These are phyloP conservation scores for Aspergillus calidoustus DNA, from an alignment of 2,329 filamentous ascomycete genomes.

Conservation along the genomic window DNA sequence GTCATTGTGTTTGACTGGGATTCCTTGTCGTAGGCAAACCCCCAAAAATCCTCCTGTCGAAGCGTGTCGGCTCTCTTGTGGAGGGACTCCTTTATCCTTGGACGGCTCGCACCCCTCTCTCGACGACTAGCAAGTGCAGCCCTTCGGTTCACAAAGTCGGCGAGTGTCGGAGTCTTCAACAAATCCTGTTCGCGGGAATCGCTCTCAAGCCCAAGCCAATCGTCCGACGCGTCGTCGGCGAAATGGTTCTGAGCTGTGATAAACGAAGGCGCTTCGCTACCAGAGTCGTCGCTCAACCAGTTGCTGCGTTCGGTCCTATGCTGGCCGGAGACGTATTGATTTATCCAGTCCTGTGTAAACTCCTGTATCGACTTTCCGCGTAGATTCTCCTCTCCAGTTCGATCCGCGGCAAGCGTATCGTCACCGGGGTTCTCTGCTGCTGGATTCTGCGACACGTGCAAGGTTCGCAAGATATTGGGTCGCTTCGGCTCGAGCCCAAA, in stretches of 20 bases:
- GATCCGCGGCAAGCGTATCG: slow-evolving; percentile 30
- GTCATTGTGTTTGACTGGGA: slow-evolving; percentile 39
- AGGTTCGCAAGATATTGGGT: slow-evolving; percentile 34
- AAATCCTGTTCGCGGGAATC: slow-evolving; percentile 43
- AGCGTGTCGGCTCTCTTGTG: slow-evolving; percentile 49
- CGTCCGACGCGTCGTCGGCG: slow-evolving; percentile 48
- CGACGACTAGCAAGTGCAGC: slow-evolving; percentile 17
- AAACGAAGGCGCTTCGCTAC: slow-evolving; percentile 73
- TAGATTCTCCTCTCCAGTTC: slow-evolving; percentile 27
- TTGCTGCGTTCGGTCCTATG: slow-evolving; percentile 72
- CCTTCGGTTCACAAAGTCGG: slow-evolving; percentile 40
- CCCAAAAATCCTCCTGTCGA: slow-evolving; percentile 51
- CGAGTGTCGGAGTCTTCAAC: slow-evolving; percentile 45
- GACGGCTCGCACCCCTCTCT: slow-evolving; percentile 28
- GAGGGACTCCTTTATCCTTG: slow-evolving; percentile 37
- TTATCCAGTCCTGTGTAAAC: slow-evolving; percentile 84
- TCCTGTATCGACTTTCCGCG: slow-evolving; percentile 52
- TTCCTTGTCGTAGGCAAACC: slow-evolving; percentile 50
- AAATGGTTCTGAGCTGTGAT: slow-evolving; percentile 47
- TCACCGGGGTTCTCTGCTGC: slow-evolving; percentile 30
- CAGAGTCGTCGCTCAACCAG: slow-evolving; percentile 81
- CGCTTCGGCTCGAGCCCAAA: slow-evolving; percentile 31
- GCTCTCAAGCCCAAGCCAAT: slow-evolving; percentile 50
- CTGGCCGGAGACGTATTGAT: slow-evolving; percentile 76
- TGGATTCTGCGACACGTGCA: slow-evolving; percentile 30